Evolutionary conservation across 2,329 filamentous ascomycete species (phyloP), one percentile per base, ranked within the genome.

Genomic region (Endocalyx cinctus): DNA sequence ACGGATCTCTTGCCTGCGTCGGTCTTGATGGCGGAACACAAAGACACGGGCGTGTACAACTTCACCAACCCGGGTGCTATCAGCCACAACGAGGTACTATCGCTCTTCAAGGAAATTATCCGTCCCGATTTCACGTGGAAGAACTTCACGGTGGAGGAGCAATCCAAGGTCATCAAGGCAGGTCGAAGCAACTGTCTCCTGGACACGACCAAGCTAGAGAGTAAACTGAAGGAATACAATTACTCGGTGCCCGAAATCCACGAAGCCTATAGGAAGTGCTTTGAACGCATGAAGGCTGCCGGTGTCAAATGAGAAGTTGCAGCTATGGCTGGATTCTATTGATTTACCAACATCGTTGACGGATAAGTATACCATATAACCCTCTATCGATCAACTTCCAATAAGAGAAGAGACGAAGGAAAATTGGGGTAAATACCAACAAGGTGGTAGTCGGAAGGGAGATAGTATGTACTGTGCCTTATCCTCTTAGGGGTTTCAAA

Each of bases 11-110:
- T 84, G 14, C 79, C 79, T 10, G 70, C 71, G 10, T 71, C 75
- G 3, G 66, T 82, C 40, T 52, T 78, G 28, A 60, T 82, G 43
- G 72, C 78, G 17, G 73, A 81, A 54, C 67, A 79, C 58, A 60
- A 63, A 25, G 78, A 82, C 26, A 74, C 69, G 1, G 79, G 79
- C 13, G 64, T 84, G 45, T 82, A 78, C 60, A 84, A 84, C 62
- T 82, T 83, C 56, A 82, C 78, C 39, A 84, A 83, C 59, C 79
- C 79, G 1, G 79, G 79, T 10, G 74, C 77, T 42, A 82, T 84
- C 54, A 79, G 76, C n/a, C 79, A 83, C 60, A 83, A 83, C 55
- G 77, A 83, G 58, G 77, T 84, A 6, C 63, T 84, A 25, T 47
- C 60, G 3, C 61, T 84, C 26, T 82, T 82, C 61, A 72, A 70